Evolutionary conservation across 495 filamentous ascomycete genomes (phyloP).

Genomic region (Venustampulla echinocandica): DNA sequence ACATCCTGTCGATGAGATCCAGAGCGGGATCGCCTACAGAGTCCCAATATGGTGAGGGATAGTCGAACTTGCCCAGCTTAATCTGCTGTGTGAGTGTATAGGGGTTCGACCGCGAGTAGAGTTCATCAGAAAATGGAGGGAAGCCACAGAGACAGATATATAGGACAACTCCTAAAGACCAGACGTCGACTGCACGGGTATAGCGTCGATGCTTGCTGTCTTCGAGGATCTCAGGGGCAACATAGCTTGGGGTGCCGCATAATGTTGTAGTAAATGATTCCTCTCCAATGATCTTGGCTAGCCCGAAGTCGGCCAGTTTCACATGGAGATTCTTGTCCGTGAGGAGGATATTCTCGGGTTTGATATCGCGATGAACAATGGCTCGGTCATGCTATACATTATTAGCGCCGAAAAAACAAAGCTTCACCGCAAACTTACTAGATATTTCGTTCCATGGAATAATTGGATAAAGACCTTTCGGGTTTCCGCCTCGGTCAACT

Average conservation of each 20-base stretch:
- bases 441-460: conserved; percentile 87
- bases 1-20: conserved; percentile 92
- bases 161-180: conserved; percentile 96
- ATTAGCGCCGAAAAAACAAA: neutral
- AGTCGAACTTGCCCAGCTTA: conserved; percentile 79
- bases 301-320: conserved; percentile 94
- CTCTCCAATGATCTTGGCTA: conserved; percentile 98
- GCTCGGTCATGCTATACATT: conserved; percentile 81
- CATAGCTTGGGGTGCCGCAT: conserved; percentile 93
- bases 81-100: conserved; percentile 88
- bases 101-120: conserved; percentile 67
- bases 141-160: conserved; percentile 99
- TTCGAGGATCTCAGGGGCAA: conserved; percentile 90
- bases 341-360: conserved; percentile 95
- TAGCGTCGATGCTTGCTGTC: conserved; percentile 72
- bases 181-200: conserved; percentile 91
- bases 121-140: conserved; percentile 92
- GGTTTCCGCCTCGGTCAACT: conserved; percentile 74
- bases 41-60: conserved; percentile 97
- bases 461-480: conserved; percentile 85
- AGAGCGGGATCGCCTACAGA: conserved; percentile 79
- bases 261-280: conserved; percentile 97
- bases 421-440: conserved; percentile 68
- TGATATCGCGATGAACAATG: conserved; percentile 97
- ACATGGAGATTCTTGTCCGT: conserved; percentile 74